These are phyloP conservation scores for Oryza glumipatula DNA, from an alignment of 176 grass and related monocot genomes.

Conservation along the genomic window DNA sequence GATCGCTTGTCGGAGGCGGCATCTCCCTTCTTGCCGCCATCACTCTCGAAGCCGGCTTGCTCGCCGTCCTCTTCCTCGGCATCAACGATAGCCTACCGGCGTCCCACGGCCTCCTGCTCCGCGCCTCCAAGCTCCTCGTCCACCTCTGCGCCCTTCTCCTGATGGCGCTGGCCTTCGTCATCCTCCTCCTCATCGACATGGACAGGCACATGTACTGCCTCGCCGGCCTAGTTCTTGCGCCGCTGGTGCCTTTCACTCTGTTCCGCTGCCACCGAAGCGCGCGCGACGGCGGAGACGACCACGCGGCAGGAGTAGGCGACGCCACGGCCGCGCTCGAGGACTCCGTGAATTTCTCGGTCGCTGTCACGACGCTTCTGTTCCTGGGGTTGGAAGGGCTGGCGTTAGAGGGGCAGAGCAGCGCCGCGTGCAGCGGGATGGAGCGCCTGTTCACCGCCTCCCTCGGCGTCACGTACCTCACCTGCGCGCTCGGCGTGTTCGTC, in stretches of 20 bases:
- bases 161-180: neutral
- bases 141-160: neutral
- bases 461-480: neutral
- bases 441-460: neutral
- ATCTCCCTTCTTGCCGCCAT: neutral
- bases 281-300: neutral
- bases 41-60: neutral
- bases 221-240: neutral
- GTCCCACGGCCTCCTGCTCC: neutral
- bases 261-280: neutral
- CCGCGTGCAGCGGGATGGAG: neutral
- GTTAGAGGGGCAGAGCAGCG: neutral
- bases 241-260: neutral
- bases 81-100: too few relatives aligned
- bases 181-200: neutral
- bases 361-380: neutral
- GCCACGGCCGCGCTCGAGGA: neutral
- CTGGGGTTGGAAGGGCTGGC: neutral
- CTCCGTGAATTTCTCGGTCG: neutral
- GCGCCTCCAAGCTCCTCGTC: constrained; percentile 2
- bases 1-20: neutral
- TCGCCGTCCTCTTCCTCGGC: neutral
- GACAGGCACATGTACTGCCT: neutral
- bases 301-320: too few relatives aligned
- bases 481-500: neutral